A percentile compares a stretch with the other conserved stretches of the same genome.
phyloP scores from a whole-genome alignment of 2,329 filamentous ascomycete genomes.

The Exophiala viscosa region DNA sequence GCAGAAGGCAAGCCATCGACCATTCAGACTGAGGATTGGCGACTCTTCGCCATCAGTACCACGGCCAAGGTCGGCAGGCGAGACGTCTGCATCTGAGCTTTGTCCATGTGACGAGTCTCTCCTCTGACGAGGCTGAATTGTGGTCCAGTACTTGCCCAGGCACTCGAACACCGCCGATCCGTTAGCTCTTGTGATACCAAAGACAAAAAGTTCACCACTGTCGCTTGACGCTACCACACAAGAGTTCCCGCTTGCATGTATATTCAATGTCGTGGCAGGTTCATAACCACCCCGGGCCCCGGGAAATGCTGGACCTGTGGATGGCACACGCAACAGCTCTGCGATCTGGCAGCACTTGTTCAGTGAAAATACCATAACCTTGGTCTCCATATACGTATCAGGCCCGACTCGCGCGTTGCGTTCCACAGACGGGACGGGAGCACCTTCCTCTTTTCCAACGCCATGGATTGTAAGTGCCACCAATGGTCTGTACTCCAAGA shows the following conservation, averaged over 20 bases:
- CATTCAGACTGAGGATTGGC: conserved; percentile 43
- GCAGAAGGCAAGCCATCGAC: conserved; percentile 46
- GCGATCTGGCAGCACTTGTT: conserved; percentile 67
- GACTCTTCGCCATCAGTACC: conserved; percentile 31
- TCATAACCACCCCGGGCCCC: neutral
- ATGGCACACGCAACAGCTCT: conserved; percentile 70
- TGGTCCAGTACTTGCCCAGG: conserved; percentile 89
- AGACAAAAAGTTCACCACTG: conserved; percentile 86
- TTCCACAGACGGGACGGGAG: conserved; percentile 16
- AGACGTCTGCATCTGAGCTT: conserved; percentile 43
- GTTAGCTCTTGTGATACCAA: conserved; percentile 40
- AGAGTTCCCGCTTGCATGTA: conserved; percentile 69
- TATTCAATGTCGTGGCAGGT: conserved; percentile 64
- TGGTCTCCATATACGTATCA: conserved; percentile 70
- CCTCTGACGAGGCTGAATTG: conserved; percentile 57
- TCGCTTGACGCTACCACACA: conserved; percentile 72
- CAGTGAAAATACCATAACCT: conserved; percentile 84
- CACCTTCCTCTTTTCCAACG: conserved; percentile 47
- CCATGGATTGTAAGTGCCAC: conserved; percentile 79
- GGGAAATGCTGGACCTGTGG: conserved; percentile 12
- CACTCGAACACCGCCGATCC: conserved; percentile 53
- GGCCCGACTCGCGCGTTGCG: neutral
- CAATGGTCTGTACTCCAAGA: conserved; percentile 62
- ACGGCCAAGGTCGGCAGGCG: conserved; percentile 38
- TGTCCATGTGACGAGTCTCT: conserved; percentile 46